Evolutionary conservation across 768 basidiomycete genomes (phyloP).

Genomic region (Termitomyces sp.): DNA sequence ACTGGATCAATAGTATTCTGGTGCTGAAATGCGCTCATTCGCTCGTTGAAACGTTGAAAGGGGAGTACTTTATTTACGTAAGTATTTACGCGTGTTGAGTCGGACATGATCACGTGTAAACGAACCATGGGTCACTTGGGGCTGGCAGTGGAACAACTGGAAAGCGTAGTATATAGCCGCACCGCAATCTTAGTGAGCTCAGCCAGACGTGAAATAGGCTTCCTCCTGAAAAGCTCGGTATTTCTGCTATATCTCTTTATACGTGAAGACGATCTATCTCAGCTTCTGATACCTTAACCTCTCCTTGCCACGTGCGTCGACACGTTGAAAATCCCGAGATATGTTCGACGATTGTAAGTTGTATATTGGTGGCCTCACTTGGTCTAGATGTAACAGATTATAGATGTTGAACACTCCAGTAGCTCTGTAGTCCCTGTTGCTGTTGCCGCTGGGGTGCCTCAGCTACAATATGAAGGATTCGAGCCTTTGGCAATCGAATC

Average conservation of each 20-base stretch:
- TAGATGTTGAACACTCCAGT: constrained; percentile 86
- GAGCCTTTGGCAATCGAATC: constrained; percentile 64
- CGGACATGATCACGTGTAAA: too few relatives aligned
- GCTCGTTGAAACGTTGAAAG: too few relatives aligned
- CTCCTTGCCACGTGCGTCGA: constrained; percentile 1
- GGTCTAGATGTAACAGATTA: background rate
- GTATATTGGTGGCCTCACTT: constrained; percentile 10
- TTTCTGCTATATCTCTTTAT: background rate
- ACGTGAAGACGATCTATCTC: background rate
- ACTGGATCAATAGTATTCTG: too few relatives aligned
- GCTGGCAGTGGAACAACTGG: too few relatives aligned
- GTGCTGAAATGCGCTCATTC: too few relatives aligned
- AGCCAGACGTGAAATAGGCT: too few relatives aligned
- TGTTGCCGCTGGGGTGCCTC: constrained; percentile 40
- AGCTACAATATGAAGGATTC: constrained; percentile 84
- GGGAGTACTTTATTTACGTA: too few relatives aligned
- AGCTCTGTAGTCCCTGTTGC: constrained; percentile 39
- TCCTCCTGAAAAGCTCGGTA: background rate
- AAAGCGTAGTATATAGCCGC: too few relatives aligned
- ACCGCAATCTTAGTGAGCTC: too few relatives aligned
- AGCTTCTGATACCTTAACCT: background rate
- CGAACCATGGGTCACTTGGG: too few relatives aligned
- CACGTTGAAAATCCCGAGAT: constrained; percentile 18
- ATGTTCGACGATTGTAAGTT: constrained; percentile 70
- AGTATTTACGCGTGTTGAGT: too few relatives aligned